Base-by-base conservation (phyloP, 176 grass and related monocot species). In the Lolium perenne region DNA sequence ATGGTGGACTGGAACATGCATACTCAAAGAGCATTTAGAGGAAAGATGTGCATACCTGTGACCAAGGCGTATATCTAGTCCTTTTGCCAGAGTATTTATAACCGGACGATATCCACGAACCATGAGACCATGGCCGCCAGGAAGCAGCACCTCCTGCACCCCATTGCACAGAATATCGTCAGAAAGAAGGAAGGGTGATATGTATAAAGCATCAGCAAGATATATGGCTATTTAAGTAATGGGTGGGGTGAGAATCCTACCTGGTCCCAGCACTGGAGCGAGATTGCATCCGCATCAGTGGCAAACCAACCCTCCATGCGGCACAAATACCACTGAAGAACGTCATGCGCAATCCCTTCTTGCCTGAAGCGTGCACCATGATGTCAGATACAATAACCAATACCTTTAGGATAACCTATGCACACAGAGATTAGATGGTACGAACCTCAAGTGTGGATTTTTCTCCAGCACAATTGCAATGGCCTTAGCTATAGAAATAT, bases 261-360 rank as follows among this genome's bases (percentile, higher is more conserved):
- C 92, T 95, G 77, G 83, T 99, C 97, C 97, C 97, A 99, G 7
- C 89, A 85, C 83, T 92, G 91, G 23, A 96, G 71, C 8, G 97
- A 99, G 38, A 99, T 99, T 45, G 88, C 90, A 70, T 96, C 94
- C 10, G 97, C 92, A 38, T 99, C 97, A 81, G 92, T 93, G 66
- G 97, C 97, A 93, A 95, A 99, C 97, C 97, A 99, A 76, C 97
- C 97, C 85, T 99, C 97, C 92, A 99, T 95, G 51, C 97, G 92
- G 59, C 97, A 99, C 77, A 99, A 62, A 84, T 99, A 99, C 97
- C 94, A 99, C 73, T 96, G 97, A 45, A 99, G 87, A 66, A 99
- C 94, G 78, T 98, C 90, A 84, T 92, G 74, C n/a, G 92, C 86
- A 88, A 96, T 84, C 64, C 97, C 97, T 88, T 98, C 92, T 90